Percentiles rank a stretch among this genome's conserved stretches.
phyloP scores from a whole-genome alignment of 2,329 filamentous ascomycete species.

The Aureobasidium sp. region DNA sequence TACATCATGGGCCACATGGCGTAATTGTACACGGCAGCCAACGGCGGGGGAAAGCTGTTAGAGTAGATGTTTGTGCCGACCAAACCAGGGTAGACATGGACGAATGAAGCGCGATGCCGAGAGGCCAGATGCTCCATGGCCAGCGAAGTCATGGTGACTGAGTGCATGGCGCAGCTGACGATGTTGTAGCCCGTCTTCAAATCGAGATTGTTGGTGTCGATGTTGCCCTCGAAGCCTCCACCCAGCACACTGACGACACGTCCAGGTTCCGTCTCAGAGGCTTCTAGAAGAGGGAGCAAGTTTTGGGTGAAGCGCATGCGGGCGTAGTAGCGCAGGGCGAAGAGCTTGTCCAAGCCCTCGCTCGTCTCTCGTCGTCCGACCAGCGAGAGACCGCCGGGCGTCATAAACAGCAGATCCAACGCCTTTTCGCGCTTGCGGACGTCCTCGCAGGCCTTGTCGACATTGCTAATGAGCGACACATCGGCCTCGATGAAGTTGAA shows the following conservation, averaged over 20 bases:
- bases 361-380: constrained; percentile 20
- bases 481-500: constrained; percentile 41
- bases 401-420: constrained; percentile 46
- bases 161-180: constrained; percentile 10
- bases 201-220: constrained; percentile 20
- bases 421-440: constrained; percentile 39
- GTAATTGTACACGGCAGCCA: constrained; percentile 8
- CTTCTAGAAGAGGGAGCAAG: constrained; percentile 28
- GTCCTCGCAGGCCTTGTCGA: constrained; percentile 41
- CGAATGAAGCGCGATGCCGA: constrained; percentile 12
- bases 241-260: constrained; percentile 21
- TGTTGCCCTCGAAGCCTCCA: constrained; percentile 20
- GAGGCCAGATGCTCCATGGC: constrained; percentile 17
- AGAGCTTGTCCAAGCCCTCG: constrained; percentile 28
- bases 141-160: constrained; percentile 14
- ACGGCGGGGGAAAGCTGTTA: not conserved
- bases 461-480: constrained; percentile 37
- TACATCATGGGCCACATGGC: constrained; percentile 14
- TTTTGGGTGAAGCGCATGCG: constrained; percentile 32
- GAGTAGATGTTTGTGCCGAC: constrained; percentile 14
- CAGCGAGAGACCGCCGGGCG: constrained; percentile 26
- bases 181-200: constrained; percentile 16
- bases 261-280: constrained; percentile 15
- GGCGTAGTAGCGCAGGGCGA: constrained; percentile 26
- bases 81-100: constrained; percentile 18